Base-by-base conservation (phyloP, 139 green algal species). In the Astrephomene gubernaculifera region DNA sequence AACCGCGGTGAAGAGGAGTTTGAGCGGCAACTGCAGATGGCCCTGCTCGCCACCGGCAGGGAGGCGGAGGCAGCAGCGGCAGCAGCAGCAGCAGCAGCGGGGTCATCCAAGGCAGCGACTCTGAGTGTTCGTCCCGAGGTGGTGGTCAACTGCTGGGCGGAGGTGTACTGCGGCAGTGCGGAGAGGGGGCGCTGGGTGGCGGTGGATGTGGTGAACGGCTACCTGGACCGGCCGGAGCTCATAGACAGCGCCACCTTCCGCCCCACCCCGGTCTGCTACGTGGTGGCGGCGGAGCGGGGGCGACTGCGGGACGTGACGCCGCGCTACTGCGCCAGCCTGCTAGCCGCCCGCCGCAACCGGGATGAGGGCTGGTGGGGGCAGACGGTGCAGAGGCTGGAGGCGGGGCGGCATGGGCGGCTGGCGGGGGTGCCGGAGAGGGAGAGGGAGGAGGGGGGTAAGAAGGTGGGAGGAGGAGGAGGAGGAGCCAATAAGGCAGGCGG, bases 1-100 rank as follows among this genome's bases (percentile, higher is more conserved):
- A 88, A 90, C 24, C 87, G 82, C 31, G 94, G 95, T 1, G 96
- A 98, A 38, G 86, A 95, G n/a, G 96, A 98, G 72, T 95, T 96
- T 79, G 96, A 98, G 79, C 90, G 88, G 41, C 86, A 98, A 89
- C 82, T 98, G 39, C 91, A 90, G 29, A 93, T 96, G 82, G 96
- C 96, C 0, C 75, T 98, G 71, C 81, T 88, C 7, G 93, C 94
- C 27, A 96, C 94, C 53, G 84, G 86, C 38, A 78, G 83, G 19
- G 90, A 90, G 49, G 82, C 86, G 41, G 74, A 71, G 36, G 90
- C 71, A 43, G 35, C 61, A 17, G n/a, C 29, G 54, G 74, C 68
- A 71, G 86, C 36, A n/a, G n/a, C n/a, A n/a, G n/a, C n/a, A 65
- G 1, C 54, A 12, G 33, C 53, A n/a, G 27, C 53, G 17, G 71